Evolutionary conservation across 352 stramenopile species (phyloP), one percentile per base, ranked within the genome.

Genomic region (Phytophthora pisi): DNA sequence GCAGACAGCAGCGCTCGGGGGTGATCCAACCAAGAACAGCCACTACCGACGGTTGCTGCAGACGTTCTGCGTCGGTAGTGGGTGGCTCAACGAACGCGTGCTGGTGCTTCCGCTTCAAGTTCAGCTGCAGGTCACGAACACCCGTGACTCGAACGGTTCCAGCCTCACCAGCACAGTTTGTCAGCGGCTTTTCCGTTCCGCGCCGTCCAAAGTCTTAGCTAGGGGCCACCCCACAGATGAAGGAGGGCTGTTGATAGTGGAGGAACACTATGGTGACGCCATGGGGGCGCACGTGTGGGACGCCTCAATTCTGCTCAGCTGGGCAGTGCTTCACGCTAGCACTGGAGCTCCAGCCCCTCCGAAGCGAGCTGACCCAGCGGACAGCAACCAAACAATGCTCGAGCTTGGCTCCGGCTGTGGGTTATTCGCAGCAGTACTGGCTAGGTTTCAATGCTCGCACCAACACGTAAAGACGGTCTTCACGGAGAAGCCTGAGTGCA

Each of bases 231-330:
- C 15, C 38, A 45, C 15, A 45, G 28, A 13, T 31, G 49, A 71
- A 13, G 3, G 11, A 16, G 31, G 13, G 1, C 1, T 74, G 8
- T 11, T 81, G 4, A n/a, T 60, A n/a, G 72, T 91, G 5, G 60
- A 82, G 45, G 84, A 92, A 53, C 66, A 88, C 59, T 90, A 92
- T 38, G 84, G 84, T 10, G 72, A 88, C 24, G 63, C 78, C 8
- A 92, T 92, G 84, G 84, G 79, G 1, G 74, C 84, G 1, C 80
- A 91, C 51, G 60, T 90, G 16, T 92, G 84, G 84, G 84, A 92
- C 54, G 82, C 84, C 1, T 86, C 76, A 5, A 79, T 92, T 30
- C 67, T 82, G 43, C 67, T 92, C 13, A 72, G 73, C 20, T 74
- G 87, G 31, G 57, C 72, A 5, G 51, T 88, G n/a, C 16, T 71